These are phyloP conservation scores for Yamadazyma ubonensis DNA, from an alignment of 805 yeast species.

Conservation along the genomic window DNA sequence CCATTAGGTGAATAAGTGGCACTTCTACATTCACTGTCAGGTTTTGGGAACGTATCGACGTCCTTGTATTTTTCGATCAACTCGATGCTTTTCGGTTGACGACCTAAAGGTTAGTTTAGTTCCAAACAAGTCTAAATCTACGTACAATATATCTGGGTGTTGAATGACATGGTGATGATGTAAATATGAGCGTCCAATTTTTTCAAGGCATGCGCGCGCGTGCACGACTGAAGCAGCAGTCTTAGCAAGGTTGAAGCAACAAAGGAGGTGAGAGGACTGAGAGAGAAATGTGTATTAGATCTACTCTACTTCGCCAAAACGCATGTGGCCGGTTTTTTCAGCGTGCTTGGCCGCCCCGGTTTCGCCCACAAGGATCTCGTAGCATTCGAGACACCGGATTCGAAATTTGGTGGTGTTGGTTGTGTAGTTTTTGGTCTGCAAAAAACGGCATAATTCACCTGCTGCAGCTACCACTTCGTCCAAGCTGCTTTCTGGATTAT, in stretches of 20 bases:
- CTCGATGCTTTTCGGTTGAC: slow-evolving; percentile 57
- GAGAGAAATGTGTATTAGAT: too few relatives aligned
- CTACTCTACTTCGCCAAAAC: slow-evolving; percentile 53
- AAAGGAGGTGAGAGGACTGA: too few relatives aligned
- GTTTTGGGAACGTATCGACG: slow-evolving; percentile 34
- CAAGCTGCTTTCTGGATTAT: too few relatives aligned
- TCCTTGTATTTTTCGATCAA: slow-evolving; percentile 45
- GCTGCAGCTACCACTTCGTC: slow-evolving; percentile 30
- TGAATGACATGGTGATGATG: slow-evolving; percentile 12
- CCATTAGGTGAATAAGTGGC: slow-evolving; percentile 72
- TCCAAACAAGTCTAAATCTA: too few relatives aligned
- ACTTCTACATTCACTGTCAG: slow-evolving; percentile 53
- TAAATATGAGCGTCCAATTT: slow-evolving; percentile 6
- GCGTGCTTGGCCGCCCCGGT: slow-evolving; percentile 66
- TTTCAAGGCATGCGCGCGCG: slow-evolving; percentile 8
- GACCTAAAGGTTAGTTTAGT: too few relatives aligned
- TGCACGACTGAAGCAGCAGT: slow-evolving; percentile 2
- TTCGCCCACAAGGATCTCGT: slow-evolving; percentile 55
- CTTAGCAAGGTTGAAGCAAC: neutral
- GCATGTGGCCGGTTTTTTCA: slow-evolving; percentile 54
- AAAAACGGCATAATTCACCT: slow-evolving; percentile 36
- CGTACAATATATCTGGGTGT: slow-evolving; percentile 19
- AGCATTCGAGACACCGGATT: slow-evolving; percentile 58
- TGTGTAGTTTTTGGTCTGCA: slow-evolving; percentile 55
- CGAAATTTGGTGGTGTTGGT: slow-evolving; percentile 64